Percentiles rank a stretch among this genome's conserved stretches.
These are phyloP conservation scores for Phytopythium litorale DNA, from an alignment of 352 stramenopile species.

Conservation along the genomic window DNA sequence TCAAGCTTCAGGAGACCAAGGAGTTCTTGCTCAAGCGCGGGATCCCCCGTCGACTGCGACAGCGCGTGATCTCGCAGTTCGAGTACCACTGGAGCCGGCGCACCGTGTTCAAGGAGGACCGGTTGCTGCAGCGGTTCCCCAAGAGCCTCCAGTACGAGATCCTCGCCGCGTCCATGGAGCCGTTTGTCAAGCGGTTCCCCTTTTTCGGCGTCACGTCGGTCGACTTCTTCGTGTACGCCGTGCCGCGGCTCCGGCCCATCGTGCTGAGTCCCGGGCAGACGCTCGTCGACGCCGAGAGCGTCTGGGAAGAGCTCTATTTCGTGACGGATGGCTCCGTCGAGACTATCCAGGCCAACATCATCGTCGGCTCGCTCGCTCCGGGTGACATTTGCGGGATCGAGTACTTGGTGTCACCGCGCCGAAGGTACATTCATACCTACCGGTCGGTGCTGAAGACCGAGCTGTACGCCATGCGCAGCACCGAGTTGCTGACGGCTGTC, in stretches of 20 bases:
- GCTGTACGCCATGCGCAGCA: constrained; percentile 62
- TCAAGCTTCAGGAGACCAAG: constrained; percentile 76
- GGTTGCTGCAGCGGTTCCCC: constrained; percentile 59
- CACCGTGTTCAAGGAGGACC: constrained; percentile 73
- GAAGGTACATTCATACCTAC: constrained; percentile 67
- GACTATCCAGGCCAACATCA: constrained; percentile 48
- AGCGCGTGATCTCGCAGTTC: constrained; percentile 75
- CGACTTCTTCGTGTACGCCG: constrained; percentile 70
- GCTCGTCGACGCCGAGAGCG: constrained; percentile 70
- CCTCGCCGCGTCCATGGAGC: constrained; percentile 68
- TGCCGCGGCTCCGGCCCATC: constrained; percentile 58
- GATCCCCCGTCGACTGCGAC: constrained; percentile 58
- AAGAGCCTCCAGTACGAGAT: constrained; percentile 78
- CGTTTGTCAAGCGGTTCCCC: constrained; percentile 71
- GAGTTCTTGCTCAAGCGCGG: constrained; percentile 70
- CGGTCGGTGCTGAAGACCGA: constrained; percentile 60
- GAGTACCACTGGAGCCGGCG: constrained; percentile 76
- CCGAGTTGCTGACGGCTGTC: constrained; percentile 50
- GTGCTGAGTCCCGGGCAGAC: constrained; percentile 52
- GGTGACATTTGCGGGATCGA: constrained; percentile 79
- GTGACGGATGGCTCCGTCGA: constrained; percentile 55
- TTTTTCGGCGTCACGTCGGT: constrained; percentile 74
- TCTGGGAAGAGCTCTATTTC: constrained; percentile 83
- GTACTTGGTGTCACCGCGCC: constrained; percentile 48
- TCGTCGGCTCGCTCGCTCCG: constrained; percentile 49